These are phyloP conservation scores for Emmonsia crescens DNA, from an alignment of 2,329 filamentous ascomycete genomes.

Conservation along the genomic window DNA sequence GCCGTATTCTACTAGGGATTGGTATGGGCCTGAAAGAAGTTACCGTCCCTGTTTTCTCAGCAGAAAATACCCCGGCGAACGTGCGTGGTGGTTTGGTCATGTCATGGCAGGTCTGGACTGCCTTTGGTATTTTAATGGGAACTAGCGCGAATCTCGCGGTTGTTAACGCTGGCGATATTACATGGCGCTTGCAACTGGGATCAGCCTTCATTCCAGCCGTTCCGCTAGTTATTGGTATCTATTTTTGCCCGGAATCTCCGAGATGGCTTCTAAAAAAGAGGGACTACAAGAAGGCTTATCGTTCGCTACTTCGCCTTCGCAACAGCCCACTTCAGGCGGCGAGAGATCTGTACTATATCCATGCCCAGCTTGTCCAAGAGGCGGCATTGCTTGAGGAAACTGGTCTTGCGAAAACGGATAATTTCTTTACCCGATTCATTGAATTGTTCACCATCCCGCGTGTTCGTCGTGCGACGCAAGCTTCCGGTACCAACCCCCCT, in stretches of 20 bases:
- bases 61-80: conserved; percentile 44
- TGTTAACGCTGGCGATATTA: conserved; percentile 46
- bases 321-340: conserved; percentile 51
- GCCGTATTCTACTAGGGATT: conserved; percentile 47
- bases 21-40: conserved; percentile 54
- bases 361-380: conserved; percentile 28
- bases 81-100: conserved; percentile 49
- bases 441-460: conserved; percentile 25
- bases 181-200: conserved; percentile 54
- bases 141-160: conserved; percentile 55
- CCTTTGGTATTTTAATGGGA: conserved; percentile 55
- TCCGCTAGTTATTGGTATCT: conserved; percentile 49
- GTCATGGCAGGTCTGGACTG: conserved; percentile 44
- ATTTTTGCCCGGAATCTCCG: conserved; percentile 54
- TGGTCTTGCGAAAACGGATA: conserved; percentile 31
- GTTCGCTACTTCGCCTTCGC: conserved; percentile 47
- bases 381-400: conserved; percentile 29
- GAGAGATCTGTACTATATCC: conserved; percentile 49
- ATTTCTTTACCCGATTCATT: conserved; percentile 37
- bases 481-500: conserved; percentile 12
- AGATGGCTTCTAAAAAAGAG: conserved; percentile 59
- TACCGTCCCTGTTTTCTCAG: conserved; percentile 45
- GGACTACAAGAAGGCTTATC: conserved; percentile 50
- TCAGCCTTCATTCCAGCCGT: conserved; percentile 54
- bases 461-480: conserved; percentile 20